phyloP scores from a whole-genome alignment of 2,329 filamentous ascomycete genomes.

The Aspergillus flavus region DNA sequence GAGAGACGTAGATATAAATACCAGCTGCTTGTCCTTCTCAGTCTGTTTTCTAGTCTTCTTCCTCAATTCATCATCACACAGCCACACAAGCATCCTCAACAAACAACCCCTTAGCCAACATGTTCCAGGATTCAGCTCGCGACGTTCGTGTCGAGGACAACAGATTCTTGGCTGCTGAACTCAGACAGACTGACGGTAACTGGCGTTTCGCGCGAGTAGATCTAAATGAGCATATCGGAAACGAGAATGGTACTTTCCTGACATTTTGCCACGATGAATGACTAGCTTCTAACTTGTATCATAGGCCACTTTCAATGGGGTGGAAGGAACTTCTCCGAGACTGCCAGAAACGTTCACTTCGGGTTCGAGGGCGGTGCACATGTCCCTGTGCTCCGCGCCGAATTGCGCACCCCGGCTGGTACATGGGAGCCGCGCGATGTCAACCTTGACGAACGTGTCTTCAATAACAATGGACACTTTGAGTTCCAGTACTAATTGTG shows the following conservation, averaged over 20 bases:
- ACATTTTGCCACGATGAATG: no score
- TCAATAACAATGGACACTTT: constrained; percentile 15
- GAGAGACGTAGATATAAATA: constrained; percentile 9
- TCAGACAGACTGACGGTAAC: constrained; percentile 11
- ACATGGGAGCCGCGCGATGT: constrained; percentile 10
- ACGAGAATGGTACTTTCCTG: constrained; percentile 17
- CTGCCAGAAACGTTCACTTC: constrained; percentile 16
- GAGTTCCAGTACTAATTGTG: constrained; percentile 6
- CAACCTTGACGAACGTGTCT: constrained; percentile 23
- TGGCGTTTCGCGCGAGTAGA: constrained; percentile 13
- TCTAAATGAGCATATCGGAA: constrained; percentile 21
- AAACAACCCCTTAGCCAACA: constrained; percentile 9
- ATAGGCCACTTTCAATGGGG: constrained; percentile 24
- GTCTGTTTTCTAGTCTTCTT: neutral
- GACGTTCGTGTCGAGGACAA: constrained; percentile 17
- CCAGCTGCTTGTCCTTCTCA: neutral
- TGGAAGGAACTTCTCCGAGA: constrained; percentile 14
- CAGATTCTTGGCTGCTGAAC: constrained; percentile 16
- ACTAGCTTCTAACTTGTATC: neutral
- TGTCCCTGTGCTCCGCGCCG: constrained; percentile 23
- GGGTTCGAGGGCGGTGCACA: constrained; percentile 17
- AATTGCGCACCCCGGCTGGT: constrained; percentile 5
- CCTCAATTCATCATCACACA: neutral
- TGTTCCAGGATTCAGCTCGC: constrained; percentile 11
- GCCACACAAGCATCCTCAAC: neutral